Evolutionary conservation across 2,329 filamentous ascomycete genomes (phyloP).

Genomic region (Botrytis paeoniae): DNA sequence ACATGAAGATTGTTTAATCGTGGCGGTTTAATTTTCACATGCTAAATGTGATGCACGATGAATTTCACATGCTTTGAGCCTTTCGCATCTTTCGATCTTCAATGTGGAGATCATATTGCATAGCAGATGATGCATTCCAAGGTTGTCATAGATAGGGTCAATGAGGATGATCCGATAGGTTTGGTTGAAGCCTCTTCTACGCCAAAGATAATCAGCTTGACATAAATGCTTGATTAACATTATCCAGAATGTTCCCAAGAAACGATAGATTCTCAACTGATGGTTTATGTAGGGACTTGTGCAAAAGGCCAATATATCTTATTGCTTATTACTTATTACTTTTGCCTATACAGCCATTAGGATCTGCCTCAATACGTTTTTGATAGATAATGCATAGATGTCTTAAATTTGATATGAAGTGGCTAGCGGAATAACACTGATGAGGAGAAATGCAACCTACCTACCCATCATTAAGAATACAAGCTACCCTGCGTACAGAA

Average conservation of each 20-base stretch:
- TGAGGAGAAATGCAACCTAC: not conserved
- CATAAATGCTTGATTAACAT: not conserved
- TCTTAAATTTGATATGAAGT: not conserved
- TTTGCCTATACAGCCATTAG: not conserved
- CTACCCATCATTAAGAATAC: not conserved
- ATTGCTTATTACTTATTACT: not conserved
- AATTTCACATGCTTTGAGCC: slow-evolving; percentile 1
- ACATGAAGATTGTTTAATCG: too few species aligned
- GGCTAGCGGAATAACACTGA: not conserved
- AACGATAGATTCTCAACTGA: not conserved
- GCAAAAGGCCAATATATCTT: not conserved
- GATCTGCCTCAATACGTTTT: not conserved
- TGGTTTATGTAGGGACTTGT: not conserved
- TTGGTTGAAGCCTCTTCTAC: not conserved
- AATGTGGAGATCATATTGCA: not conserved
- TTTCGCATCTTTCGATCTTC: not conserved
- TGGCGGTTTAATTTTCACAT: not conserved
- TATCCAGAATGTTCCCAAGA: not conserved
- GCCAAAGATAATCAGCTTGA: not conserved
- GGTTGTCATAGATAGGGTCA: not conserved
- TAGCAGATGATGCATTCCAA: slow-evolving; percentile 5
- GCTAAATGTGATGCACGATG: not conserved
- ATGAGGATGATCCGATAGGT: not conserved
- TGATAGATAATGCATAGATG: not conserved
- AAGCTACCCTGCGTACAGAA: not conserved